Evolutionary conservation across 495 filamentous ascomycete genomes (phyloP).

Genomic region (Hyaloscypha bicolor): DNA sequence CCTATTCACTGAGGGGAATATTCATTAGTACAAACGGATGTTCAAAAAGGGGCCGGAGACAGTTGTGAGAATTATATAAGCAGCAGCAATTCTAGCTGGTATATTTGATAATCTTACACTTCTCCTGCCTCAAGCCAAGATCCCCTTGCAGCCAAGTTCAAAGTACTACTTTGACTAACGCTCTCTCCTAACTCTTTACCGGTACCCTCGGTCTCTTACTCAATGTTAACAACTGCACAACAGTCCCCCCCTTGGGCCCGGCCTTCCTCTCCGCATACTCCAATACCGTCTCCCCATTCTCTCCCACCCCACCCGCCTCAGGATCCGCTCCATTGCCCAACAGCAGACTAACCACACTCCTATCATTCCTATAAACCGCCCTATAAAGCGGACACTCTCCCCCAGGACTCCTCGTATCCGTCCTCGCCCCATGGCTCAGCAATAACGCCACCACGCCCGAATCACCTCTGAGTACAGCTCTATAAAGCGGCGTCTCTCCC

Average conservation of each 20-base stretch:
- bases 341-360: conserved; percentile 1
- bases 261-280: conserved; percentile 16
- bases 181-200: neutral
- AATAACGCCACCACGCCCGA: conserved; percentile 1
- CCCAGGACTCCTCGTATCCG: neutral
- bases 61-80: no score
- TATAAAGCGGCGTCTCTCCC: conserved; percentile 13
- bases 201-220: neutral
- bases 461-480: conserved; percentile 5
- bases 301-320: neutral
- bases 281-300: conserved; percentile 7
- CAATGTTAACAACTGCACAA: neutral
- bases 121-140: no score
- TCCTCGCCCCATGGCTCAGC: conserved; percentile 5
- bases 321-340: conserved; percentile 8
- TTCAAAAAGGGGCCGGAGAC: no score
- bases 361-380: neutral
- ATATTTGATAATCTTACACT: no score
- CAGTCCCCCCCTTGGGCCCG: neutral
- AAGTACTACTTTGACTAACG: no score
- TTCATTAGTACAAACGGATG: no score
- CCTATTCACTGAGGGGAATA: no score
- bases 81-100: no score
- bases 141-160: no score
- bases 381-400: conserved; percentile 7